A percentile compares a stretch with the other conserved stretches of the same genome.
Conservation (phyloP, 352 stramenopile genomes). For the Elongisporangium undulatum region DNA sequence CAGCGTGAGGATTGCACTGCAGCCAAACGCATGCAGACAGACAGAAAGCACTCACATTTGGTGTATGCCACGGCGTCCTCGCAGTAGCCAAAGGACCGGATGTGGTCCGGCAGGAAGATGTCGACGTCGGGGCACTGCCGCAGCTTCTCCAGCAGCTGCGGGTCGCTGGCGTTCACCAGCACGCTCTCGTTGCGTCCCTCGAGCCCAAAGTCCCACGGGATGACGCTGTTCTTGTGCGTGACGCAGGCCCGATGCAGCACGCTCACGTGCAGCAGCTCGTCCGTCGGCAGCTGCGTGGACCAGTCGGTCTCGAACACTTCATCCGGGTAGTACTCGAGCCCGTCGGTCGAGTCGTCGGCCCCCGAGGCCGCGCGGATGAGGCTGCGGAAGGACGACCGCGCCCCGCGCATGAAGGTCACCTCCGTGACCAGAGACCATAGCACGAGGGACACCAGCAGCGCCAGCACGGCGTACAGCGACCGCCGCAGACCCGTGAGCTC, state of each 20-base stretch:
- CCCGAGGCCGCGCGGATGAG: conserved; percentile 12
- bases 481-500: conserved; percentile 9
- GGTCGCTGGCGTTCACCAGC: conserved; percentile 29
- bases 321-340: conserved; percentile 20
- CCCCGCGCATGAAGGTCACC: conserved; percentile 18
- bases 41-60: conserved; percentile 39
- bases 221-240: conserved; percentile 26
- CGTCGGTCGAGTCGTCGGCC: conserved; percentile 9
- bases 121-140: conserved; percentile 51
- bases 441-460: conserved; percentile 13
- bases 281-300: conserved; percentile 15
- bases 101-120: conserved; percentile 44
- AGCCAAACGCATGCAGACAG: conserved; percentile 7
- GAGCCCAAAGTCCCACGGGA: conserved; percentile 23
- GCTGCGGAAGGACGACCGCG: conserved; percentile 6
- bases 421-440: conserved; percentile 18
- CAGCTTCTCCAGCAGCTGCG: conserved; percentile 37
- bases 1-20: neutral
- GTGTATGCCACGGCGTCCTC: conserved; percentile 61
- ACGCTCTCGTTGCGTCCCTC: conserved; percentile 8
- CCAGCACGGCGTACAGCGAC: conserved; percentile 19
- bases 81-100: conserved; percentile 62
- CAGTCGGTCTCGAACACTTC: conserved; percentile 24
- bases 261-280: conserved; percentile 39
- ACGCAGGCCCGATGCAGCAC: conserved; percentile 33